Evolutionary conservation across 805 yeast species (phyloP).

Genomic region (Candida incommunis): DNA sequence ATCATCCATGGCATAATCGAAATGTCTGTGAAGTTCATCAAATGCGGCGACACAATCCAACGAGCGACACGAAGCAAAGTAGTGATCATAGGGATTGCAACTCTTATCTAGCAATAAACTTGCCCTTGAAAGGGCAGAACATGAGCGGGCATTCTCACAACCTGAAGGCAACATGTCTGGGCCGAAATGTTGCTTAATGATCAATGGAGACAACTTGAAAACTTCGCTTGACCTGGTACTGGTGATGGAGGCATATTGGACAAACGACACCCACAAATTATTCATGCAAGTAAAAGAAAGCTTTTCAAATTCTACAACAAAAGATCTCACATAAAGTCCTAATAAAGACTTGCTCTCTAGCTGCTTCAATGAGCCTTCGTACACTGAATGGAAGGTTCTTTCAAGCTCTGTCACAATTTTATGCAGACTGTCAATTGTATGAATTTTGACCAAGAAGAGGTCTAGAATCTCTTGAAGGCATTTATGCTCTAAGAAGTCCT

Average conservation of each 20-base stretch:
- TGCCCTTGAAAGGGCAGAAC: too few species aligned
- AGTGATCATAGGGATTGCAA: not conserved
- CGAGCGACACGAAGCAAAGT: too few species aligned
- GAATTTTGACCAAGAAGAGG: not conserved
- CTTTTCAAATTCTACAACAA: constrained; percentile 18
- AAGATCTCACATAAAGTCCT: not conserved
- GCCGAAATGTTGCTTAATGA: too few species aligned
- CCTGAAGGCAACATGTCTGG: too few species aligned
- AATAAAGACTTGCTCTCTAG: not conserved
- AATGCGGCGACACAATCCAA: too few species aligned
- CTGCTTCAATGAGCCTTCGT: not conserved
- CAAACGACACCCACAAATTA: constrained; percentile 26
- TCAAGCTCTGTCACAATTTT: not conserved
- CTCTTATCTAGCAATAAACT: too few species aligned
- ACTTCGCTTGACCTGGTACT: too few species aligned
- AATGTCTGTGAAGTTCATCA: constrained; percentile 44
- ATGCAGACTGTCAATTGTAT: not conserved
- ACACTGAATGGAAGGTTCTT: not conserved
- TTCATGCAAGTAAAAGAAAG: constrained; percentile 31
- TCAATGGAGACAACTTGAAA: too few species aligned
- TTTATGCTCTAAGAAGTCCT: not conserved
- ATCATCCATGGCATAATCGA: constrained; percentile 63
- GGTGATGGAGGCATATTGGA: constrained; percentile 16
- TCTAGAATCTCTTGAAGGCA: not conserved
- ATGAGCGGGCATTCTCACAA: too few species aligned